A percentile compares a stretch with the other conserved stretches of the same genome.
Evolutionary conservation across 1,284 basidiomycete species (phyloP).

Genomic region (Wallemia hederae): DNA sequence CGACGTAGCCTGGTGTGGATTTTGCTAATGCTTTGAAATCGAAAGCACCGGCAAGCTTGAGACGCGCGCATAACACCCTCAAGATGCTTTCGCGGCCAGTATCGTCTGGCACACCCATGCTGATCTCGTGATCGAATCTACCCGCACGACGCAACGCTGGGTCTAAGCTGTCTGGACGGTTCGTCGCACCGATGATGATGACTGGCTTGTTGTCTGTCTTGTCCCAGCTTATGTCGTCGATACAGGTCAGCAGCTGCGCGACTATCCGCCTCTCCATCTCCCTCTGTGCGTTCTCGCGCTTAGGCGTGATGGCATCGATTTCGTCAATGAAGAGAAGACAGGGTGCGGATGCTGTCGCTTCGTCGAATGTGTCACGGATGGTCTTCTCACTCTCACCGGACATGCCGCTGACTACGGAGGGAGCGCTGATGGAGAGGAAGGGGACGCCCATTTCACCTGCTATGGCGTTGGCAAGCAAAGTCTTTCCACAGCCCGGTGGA

Average conservation of each 20-base stretch:
- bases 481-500: constrained; percentile 91
- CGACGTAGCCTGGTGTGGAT: constrained; percentile 85
- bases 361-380: constrained; percentile 78
- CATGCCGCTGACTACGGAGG: constrained; percentile 85
- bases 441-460: constrained; percentile 77
- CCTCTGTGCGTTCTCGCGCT: constrained; percentile 80
- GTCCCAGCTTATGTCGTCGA: constrained; percentile 84
- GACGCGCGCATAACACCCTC: constrained; percentile 40
- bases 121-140: constrained; percentile 88
- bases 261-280: constrained; percentile 97
- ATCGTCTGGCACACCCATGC: constrained; percentile 85
- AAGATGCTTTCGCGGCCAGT: constrained; percentile 63
- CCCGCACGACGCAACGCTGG: constrained; percentile 75
- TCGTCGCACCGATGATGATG: constrained; percentile 85
- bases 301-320: constrained; percentile 91
- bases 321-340: constrained; percentile 86
- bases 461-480: constrained; percentile 63
- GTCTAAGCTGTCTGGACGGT: constrained; percentile 78
- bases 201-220: constrained; percentile 68
- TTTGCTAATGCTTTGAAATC: constrained; percentile 58
- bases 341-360: constrained; percentile 68
- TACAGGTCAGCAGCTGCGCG: constrained; percentile 84
- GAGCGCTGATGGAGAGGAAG: constrained; percentile 77
- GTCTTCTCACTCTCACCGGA: constrained; percentile 94
- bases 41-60: constrained; percentile 50